Percentiles rank a stretch among this genome's conserved stretches.
phyloP scores from a whole-genome alignment of 2,329 filamentous ascomycete species.

The Grosmannia clavigera region DNA sequence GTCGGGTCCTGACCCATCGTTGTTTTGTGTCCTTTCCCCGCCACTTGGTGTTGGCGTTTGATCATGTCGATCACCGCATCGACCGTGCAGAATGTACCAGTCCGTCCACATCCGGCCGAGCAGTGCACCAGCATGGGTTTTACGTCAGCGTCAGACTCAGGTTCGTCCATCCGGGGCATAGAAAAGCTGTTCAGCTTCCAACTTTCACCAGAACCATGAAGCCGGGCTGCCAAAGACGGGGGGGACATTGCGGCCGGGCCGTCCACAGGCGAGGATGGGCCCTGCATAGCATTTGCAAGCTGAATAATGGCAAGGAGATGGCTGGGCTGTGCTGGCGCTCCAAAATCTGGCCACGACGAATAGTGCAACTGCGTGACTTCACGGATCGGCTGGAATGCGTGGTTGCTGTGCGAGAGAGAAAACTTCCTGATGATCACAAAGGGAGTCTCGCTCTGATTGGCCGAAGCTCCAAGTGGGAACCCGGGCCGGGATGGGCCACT shows the following conservation, averaged over 20 bases:
- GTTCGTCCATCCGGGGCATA: slow-evolving; percentile 43
- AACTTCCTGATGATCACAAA: slow-evolving; percentile 81
- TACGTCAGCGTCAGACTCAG: slow-evolving; percentile 36
- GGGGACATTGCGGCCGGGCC: neutral
- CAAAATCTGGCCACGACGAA: slow-evolving; percentile 94
- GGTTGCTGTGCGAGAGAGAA: slow-evolving; percentile 59
- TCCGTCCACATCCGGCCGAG: slow-evolving; percentile 89
- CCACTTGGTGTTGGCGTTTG: slow-evolving; percentile 54
- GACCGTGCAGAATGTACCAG: slow-evolving; percentile 91
- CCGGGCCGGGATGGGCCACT: neutral
- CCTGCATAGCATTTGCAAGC: slow-evolving; percentile 66
- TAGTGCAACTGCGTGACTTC: slow-evolving; percentile 95
- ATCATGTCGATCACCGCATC: slow-evolving; percentile 95
- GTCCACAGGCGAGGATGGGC: slow-evolving; percentile 22
- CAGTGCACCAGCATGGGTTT: slow-evolving; percentile 87
- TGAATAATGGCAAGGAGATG: slow-evolving; percentile 86
- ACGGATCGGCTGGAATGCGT: slow-evolving; percentile 75
- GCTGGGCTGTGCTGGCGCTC: slow-evolving; percentile 75
- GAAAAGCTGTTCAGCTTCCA: slow-evolving; percentile 15
- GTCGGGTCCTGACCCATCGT: neutral
- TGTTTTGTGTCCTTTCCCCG: slow-evolving; percentile 10
- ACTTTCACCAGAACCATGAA: slow-evolving; percentile 6
- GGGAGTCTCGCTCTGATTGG: slow-evolving; percentile 43
- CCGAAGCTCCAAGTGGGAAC: slow-evolving; percentile 11
- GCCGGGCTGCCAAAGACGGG: neutral